Conservation (phyloP, 2,329 filamentous ascomycete species). For the Thielaviopsis musarum region DNA sequence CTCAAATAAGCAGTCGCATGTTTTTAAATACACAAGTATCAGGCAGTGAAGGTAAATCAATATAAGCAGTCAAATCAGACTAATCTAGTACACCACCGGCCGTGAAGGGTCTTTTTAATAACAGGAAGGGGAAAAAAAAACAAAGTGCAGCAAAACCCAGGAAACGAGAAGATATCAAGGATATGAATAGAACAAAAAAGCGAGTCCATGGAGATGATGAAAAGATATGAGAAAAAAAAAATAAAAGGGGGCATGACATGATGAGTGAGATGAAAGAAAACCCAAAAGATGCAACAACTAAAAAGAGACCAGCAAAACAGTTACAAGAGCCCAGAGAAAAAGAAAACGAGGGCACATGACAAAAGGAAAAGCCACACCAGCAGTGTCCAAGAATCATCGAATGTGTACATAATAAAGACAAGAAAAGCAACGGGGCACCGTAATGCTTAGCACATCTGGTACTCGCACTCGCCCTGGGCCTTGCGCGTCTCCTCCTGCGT, state of each 20-base stretch:
- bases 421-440: background rate
- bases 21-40: too few relatives aligned
- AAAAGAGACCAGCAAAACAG: background rate
- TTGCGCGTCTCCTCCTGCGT: slow-evolving; percentile 55
- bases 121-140: background rate
- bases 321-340: background rate
- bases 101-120: background rate
- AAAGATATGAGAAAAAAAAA: slow-evolving; percentile 7
- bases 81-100: background rate
- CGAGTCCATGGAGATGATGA: slow-evolving; percentile 2
- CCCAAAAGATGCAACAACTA: background rate
- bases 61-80: background rate
- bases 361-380: background rate
- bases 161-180: slow-evolving; percentile 4
- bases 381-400: background rate
- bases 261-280: background rate
- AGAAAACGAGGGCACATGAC: too few relatives aligned
- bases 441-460: slow-evolving; percentile 52
- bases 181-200: background rate
- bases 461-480: slow-evolving; percentile 54
- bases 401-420: background rate
- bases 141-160: background rate
- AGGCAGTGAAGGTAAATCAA: background rate
- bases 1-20: too few relatives aligned
- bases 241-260: background rate